Base-by-base conservation (phyloP, 495 filamentous ascomycete species). In the Diplogelasinospora grovesii region DNA sequence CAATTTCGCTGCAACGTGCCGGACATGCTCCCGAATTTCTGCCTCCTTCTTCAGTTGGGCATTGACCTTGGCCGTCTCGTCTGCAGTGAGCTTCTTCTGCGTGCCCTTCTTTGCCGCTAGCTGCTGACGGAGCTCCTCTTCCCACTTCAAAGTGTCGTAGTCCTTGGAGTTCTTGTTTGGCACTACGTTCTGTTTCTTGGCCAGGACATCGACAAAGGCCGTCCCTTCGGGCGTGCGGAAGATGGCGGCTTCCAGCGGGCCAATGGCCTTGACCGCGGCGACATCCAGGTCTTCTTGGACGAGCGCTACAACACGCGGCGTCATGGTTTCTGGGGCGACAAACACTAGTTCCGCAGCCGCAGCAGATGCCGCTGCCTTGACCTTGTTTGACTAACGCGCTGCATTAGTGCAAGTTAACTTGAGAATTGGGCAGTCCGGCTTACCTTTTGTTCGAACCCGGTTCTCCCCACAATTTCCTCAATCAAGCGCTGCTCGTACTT, bases 81-180 rank as follows among this genome's bases (percentile, higher is more conserved):
- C 89, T 0, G 83, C 63, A 0, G 85, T 90, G 22, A 97, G 78
- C 63, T 96, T 97, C 68, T 84, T 89, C 49, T 88, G 80, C 26
- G 85, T 77, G 3, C 93, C 93, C 64, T 88, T 92, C 70, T 96
- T 98, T 49, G 85, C 70, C 16, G 87, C 89, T 27, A 98, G 65
- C 52, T 97, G 88, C 23, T 77, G 74, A 33, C 89, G 67, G n/a
- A 97, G 73, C 41, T 97, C 92, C 52, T 85, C 81, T 60, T 98
- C 92, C 92, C 92, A 98, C 64, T 95, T 96, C 35, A 95, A 55
- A 1, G 86, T 95, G 52, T 97, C 85, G 46, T 95, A 94, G 57
- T 97, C 92, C 58, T 86, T 95, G 39, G 55, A 79, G 49, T 83
- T 95, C 61, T 86, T 95, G 52, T 85, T 77, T 6, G 84, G 74